Conservation (phyloP, 2,329 filamentous ascomycete species). For the Talaromyces funiculosus region DNA sequence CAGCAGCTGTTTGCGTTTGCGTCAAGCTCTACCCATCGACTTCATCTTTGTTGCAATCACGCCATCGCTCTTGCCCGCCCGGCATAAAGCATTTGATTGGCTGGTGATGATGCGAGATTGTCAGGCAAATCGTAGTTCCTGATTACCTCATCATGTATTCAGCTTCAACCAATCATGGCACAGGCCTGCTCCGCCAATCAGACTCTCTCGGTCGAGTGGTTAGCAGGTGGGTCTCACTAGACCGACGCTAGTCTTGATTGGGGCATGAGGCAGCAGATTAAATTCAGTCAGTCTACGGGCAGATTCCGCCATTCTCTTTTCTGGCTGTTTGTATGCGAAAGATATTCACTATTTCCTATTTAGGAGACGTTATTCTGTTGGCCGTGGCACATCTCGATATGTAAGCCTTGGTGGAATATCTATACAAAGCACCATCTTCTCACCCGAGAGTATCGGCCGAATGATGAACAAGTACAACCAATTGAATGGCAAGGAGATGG, state of each 20-base stretch:
- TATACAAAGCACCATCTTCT: not conserved
- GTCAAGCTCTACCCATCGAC: not conserved
- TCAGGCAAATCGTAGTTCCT: not conserved
- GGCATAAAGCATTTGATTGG: conserved; percentile 29
- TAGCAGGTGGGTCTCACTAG: not conserved
- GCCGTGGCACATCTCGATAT: not conserved
- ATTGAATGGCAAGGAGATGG: conserved; percentile 26
- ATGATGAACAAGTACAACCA: conserved; percentile 21
- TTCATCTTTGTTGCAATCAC: conserved; percentile 25
- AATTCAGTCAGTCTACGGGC: not conserved
- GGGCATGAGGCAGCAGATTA: not conserved
- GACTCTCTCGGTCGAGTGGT: not conserved
- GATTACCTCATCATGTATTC: not conserved
- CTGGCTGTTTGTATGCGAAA: not conserved
- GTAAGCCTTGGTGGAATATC: not conserved
- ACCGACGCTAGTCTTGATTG: not conserved
- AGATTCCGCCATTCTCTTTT: not conserved
- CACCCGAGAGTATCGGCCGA: conserved; percentile 22
- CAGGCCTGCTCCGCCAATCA: not conserved
- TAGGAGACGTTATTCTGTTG: not conserved
- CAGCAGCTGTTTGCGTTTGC: not conserved
- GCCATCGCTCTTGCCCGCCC: conserved; percentile 29
- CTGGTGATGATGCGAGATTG: not conserved
- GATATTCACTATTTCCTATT: not conserved
- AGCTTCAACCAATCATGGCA: not conserved